Percentiles rank a stretch among this genome's conserved stretches.
phyloP scores from a whole-genome alignment of 805 yeast genomes.

The Kodamaea hsintzibuensis region DNA sequence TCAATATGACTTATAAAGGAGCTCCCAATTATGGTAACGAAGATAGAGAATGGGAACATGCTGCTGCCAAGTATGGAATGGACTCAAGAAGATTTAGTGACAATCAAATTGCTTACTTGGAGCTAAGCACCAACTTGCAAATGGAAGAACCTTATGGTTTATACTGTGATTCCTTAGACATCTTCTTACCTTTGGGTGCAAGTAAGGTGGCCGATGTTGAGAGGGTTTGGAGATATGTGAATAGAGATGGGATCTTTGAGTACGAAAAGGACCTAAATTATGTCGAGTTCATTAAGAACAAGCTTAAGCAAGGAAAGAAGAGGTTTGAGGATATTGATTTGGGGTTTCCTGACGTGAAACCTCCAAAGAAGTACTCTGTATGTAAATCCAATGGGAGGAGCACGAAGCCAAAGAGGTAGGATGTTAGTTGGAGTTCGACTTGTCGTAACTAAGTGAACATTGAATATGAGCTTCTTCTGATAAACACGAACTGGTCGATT shows the following conservation, averaged over 20 bases:
- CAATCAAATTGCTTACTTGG: slow-evolving; percentile 1
- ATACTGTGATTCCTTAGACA: background rate
- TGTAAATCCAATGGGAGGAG: background rate
- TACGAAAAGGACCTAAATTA: background rate
- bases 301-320: background rate
- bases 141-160: background rate
- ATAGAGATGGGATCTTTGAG: background rate
- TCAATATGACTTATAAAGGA: background rate
- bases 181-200: background rate
- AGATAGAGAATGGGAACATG: background rate
- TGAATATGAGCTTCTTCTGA: no score
- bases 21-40: background rate
- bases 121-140: background rate
- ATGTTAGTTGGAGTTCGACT: no score
- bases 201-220: background rate
- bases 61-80: slow-evolving; percentile 2
- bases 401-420: background rate
- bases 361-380: background rate
- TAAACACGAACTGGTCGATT: no score
- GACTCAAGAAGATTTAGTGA: background rate
- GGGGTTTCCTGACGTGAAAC: background rate
- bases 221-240: background rate
- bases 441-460: no score
- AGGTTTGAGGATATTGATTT: background rate
- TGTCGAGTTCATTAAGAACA: background rate